Conservation (phyloP, 192 early-diverging fungal genomes). For the Backusella tuberculispora region DNA sequence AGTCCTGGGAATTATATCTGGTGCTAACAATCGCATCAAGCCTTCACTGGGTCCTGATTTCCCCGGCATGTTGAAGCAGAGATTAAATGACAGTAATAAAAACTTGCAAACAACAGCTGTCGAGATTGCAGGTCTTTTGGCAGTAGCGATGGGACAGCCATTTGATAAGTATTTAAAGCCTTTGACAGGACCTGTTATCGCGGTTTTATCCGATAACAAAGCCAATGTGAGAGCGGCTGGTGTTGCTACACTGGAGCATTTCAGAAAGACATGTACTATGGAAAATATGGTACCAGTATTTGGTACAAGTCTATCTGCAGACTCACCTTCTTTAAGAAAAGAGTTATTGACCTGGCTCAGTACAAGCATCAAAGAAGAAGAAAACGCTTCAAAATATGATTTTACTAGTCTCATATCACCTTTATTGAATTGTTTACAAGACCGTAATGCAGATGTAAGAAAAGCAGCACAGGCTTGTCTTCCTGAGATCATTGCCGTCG, state of each 20-base stretch:
- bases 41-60: slow-evolving; percentile 81
- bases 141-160: slow-evolving; percentile 84
- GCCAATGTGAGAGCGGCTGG: slow-evolving; percentile 81
- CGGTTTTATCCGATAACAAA: slow-evolving; percentile 89
- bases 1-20: slow-evolving; percentile 72
- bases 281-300: slow-evolving; percentile 70
- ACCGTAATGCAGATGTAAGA: slow-evolving; percentile 88
- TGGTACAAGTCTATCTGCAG: slow-evolving; percentile 68
- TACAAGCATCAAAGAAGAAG: slow-evolving; percentile 58
- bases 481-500: slow-evolving; percentile 64
- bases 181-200: slow-evolving; percentile 70
- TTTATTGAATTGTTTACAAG: slow-evolving; percentile 83
- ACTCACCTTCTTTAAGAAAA: slow-evolving; percentile 87
- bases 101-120: slow-evolving; percentile 81
- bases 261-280: slow-evolving; percentile 69
- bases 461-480: slow-evolving; percentile 81
- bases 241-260: slow-evolving; percentile 71
- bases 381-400: not conserved
- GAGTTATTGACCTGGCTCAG: slow-evolving; percentile 85
- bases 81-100: slow-evolving; percentile 91
- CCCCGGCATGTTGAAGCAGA: slow-evolving; percentile 75
- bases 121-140: slow-evolving; percentile 79
- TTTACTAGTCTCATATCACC: slow-evolving; percentile 54
- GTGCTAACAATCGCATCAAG: slow-evolving; percentile 81
- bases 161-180: slow-evolving; percentile 77